These are phyloP conservation scores for Babesia bigemina DNA, from an alignment of 169 alveolate genomes.

Conservation along the genomic window DNA sequence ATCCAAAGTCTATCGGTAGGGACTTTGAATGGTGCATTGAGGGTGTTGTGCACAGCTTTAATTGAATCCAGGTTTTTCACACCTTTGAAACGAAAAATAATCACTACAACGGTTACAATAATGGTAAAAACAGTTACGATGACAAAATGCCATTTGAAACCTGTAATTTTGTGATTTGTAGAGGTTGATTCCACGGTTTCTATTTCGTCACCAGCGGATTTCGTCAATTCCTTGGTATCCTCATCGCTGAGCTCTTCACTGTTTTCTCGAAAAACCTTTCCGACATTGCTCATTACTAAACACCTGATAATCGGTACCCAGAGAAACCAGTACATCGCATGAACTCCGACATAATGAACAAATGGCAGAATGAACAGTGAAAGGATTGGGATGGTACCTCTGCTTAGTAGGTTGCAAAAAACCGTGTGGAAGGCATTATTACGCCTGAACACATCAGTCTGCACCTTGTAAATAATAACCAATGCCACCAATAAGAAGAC, in stretches of 20 bases:
- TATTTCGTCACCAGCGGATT: not conserved
- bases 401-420: slow-evolving; percentile 1
- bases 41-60: not conserved
- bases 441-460: slow-evolving; percentile 14
- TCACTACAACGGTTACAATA: not conserved
- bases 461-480: slow-evolving; percentile 13
- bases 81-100: slow-evolving; percentile 9
- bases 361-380: slow-evolving; percentile 31
- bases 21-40: not conserved
- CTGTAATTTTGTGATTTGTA: too few relatives aligned
- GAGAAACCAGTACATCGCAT: slow-evolving; percentile 30
- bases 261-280: not conserved
- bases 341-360: slow-evolving; percentile 24
- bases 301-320: slow-evolving; percentile 58
- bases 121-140: not conserved
- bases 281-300: slow-evolving; percentile 20
- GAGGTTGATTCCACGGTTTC: not conserved
- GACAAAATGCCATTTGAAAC: not conserved
- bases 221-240: not conserved
- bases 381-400: not conserved
- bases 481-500: slow-evolving; percentile 1
- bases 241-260: not conserved
- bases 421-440: slow-evolving; percentile 22
- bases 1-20: too few relatives aligned
- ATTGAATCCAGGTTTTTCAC: not conserved